Evolutionary conservation across 805 yeast genomes (phyloP).

Genomic region (Candida peoriensis): DNA sequence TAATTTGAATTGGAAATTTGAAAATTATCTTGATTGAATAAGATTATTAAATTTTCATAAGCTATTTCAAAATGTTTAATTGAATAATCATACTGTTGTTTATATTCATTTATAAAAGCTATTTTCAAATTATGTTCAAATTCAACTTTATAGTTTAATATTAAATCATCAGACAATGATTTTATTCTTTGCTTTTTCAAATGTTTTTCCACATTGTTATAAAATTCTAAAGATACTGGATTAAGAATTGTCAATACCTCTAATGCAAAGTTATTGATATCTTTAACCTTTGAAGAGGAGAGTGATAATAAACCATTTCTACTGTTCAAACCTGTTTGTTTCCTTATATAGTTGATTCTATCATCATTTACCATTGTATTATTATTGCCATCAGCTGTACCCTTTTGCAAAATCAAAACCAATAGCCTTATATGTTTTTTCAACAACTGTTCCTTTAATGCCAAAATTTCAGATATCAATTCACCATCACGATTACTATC

Average conservation of each 20-base stretch:
- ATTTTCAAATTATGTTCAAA: constrained; percentile 48
- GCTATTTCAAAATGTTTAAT: constrained; percentile 47
- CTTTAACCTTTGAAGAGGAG: constrained; percentile 33
- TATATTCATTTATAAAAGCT: constrained; percentile 45
- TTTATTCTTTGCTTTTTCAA: constrained; percentile 34
- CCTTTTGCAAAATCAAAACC: constrained; percentile 30
- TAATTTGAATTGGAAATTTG: constrained; percentile 27
- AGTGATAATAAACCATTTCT: constrained; percentile 40
- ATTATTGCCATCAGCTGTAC: constrained; percentile 18
- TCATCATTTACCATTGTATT: constrained; percentile 30
- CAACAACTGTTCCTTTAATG: constrained; percentile 27
- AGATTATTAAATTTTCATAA: constrained; percentile 43
- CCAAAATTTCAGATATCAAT: constrained; percentile 33
- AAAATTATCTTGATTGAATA: constrained; percentile 30
- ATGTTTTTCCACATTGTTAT: constrained; percentile 33
- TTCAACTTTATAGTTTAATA: constrained; percentile 11
- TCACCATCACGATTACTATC: constrained; percentile 29
- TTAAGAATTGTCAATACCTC: constrained; percentile 34
- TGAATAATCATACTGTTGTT: constrained; percentile 42
- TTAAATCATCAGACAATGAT: constrained; percentile 6
- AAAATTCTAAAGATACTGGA: constrained; percentile 41
- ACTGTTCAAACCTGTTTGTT: constrained; percentile 37
- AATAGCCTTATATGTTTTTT: constrained; percentile 29
- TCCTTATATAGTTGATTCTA: constrained; percentile 33
- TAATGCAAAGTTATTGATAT: constrained; percentile 34